Evolutionary conservation across 192 early-diverging fungal species (phyloP), one percentile per base, ranked within the genome.

Genomic region (Fimicolochytrium jonesii): DNA sequence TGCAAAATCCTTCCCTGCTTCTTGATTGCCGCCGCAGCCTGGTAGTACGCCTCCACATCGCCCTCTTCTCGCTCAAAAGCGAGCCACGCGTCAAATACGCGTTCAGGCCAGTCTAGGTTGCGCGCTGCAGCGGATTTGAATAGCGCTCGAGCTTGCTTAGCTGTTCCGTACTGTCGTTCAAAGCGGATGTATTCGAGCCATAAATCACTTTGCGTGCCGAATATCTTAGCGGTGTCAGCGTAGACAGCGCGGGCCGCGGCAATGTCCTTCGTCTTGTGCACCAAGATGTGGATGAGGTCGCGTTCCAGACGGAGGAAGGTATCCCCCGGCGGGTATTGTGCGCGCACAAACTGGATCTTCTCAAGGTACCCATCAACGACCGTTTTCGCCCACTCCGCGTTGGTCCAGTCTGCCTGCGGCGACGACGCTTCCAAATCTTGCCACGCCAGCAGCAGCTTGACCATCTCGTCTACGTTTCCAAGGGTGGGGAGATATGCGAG

Each of bases 241-340:
- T 56, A 72, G 0, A 72, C n/a, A 4, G 43, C 36, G 28, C 74
- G 64, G 9, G 63, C 67, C 3, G 33, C 18, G 28, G 10, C 41
- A 34, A 68, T 20, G 29, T 74, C 64, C 39, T 64, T 51, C 36
- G 70, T 61, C 25, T 70, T 57, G 46, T 64, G 3, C 51, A 68
- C 60, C 43, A 69, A 64, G 18, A 75, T 49, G 2, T 57, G 59
- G 15, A 75, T 35, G 26, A 42, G 31, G 0, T 20, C 44, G 18
- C 66, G 56, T 33, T 74, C 69, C 25, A 78, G 64, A 1, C 72
- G 53, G 22, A 69, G 56, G 54, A 70, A 74, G 0, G 68, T 55
- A 41, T 71, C 61, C 18, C 46, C 50, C 6, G 47, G 25, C 15
- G 46, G 33, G 41, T 58, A 64, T 3, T 22, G 61, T 69, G 30